Base-by-base conservation (phyloP, 2,329 filamentous ascomycete species). In the Pestalotiopsis sp. region DNA sequence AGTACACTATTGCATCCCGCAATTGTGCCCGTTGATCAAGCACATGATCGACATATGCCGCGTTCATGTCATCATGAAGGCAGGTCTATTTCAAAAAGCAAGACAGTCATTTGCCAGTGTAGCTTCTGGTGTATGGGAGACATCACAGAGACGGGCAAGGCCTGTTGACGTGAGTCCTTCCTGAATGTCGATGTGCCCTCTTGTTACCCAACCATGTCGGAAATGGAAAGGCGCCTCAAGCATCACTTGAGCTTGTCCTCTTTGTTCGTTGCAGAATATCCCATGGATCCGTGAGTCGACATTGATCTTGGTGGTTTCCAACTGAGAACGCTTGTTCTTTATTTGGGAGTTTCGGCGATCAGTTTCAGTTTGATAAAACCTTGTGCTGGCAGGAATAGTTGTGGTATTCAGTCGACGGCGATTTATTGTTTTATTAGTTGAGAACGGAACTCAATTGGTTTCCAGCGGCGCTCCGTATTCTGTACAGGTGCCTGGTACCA, bases 181-280 rank as follows among this genome's bases (percentile, higher is more conserved):
- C 45, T 23, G 45, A 52, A 52, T 20, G 11, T n/a, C 20, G n/a
- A 23, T 52, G 45, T 52, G 45, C 45, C 31, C 31, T 52, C 7
- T 6, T 52, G 17, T 7, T 52, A 17, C 6, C 45, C 45, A 7
- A 4, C 14, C 59, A 20, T 27, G 17, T 39, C 59, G 59, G 59
- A 62, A 62, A 39, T 20, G 59, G 59, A 62, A 39, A 38, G 59
- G 59, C 11, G 25, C 25, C 17, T 3, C 36, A 31, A 62, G 59
- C 59, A 17, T 39, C 59, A 23, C 59, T 62, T 62, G 59, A 41
- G 59, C 27, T 62, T 41, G 59, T 62, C 59, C 59, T 39, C 25
- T 62, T 20, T 20, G 59, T 62, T 36, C 27, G 36, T 62, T 11
- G 25, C 36, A 36, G 14, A 17, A 25, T 5, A 62, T n/a, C 59